phyloP scores from a whole-genome alignment of 2,329 filamentous ascomycete species.

The Elsinoe arachidis region DNA sequence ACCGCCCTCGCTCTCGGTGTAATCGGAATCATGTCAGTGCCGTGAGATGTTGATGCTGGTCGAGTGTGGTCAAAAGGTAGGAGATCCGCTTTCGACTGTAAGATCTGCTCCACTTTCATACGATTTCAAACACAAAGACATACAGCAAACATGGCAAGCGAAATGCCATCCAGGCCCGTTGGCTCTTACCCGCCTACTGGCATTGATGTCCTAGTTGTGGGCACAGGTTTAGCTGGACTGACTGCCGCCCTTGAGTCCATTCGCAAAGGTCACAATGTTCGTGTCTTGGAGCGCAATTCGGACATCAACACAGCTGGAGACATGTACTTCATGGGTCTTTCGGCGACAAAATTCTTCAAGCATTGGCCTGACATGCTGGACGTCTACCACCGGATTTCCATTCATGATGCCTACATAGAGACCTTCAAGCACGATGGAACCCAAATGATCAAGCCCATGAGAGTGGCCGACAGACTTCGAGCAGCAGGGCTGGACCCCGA shows the following conservation, averaged over 20 bases:
- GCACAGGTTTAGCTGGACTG: constrained; percentile 25
- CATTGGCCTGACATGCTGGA: constrained; percentile 46
- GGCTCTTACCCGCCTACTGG: constrained; percentile 37
- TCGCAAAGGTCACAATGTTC: constrained; percentile 26
- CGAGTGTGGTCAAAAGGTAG: neutral
- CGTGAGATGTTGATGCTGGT: neutral
- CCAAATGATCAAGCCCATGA: constrained; percentile 40
- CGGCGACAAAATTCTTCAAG: constrained; percentile 47
- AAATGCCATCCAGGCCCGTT: constrained; percentile 33
- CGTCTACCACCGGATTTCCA: constrained; percentile 45
- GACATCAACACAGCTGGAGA: constrained; percentile 49
- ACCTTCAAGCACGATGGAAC: constrained; percentile 48
- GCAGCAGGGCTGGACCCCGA: constrained; percentile 37
- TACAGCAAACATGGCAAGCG: constrained; percentile 17
- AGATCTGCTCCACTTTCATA: neutral
- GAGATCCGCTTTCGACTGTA: neutral
- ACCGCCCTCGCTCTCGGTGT: neutral
- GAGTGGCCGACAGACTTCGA: constrained; percentile 43
- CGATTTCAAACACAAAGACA: neutral
- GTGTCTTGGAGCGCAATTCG: constrained; percentile 29
- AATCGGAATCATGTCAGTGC: neutral
- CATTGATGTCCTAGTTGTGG: constrained; percentile 26
- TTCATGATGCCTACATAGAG: constrained; percentile 48
- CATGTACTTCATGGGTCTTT: constrained; percentile 53
- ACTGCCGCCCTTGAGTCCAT: constrained; percentile 26